A percentile compares a stretch with the other conserved stretches of the same genome.
Conservation (phyloP, 305 asterid species). For the Rubia peregrina region DNA sequence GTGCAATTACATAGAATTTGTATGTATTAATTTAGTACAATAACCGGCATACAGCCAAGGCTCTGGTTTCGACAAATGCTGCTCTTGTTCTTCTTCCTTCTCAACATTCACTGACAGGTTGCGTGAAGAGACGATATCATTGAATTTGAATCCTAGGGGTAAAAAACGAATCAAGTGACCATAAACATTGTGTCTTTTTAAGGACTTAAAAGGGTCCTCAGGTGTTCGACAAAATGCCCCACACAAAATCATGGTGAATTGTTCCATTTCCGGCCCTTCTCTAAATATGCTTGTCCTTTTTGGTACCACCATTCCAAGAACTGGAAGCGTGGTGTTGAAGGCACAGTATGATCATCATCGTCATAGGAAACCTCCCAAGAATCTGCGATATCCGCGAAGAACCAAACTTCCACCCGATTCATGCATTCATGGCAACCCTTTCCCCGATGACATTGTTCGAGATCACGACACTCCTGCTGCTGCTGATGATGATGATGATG, state of each 20-base stretch:
- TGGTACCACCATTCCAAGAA: slow-evolving; percentile 11
- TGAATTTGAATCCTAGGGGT: not conserved
- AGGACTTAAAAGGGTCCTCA: slow-evolving; percentile 6
- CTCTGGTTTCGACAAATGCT: too few species aligned
- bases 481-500: slow-evolving; percentile 21
- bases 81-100: not conserved
- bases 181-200: not conserved
- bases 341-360: slow-evolving; percentile 23
- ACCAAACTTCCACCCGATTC: slow-evolving; percentile 51
- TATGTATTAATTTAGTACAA: too few species aligned
- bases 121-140: not conserved
- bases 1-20: too few species aligned
- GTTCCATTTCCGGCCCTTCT: slow-evolving; percentile 5
- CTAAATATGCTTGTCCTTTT: not conserved
- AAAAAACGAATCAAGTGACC: not conserved
- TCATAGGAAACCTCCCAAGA: slow-evolving; percentile 47
- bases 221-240: slow-evolving; percentile 45
- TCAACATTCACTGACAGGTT: not conserved
- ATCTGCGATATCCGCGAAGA: slow-evolving; percentile 52
- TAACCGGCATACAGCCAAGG: too few species aligned
- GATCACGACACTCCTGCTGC: slow-evolving; percentile 20
- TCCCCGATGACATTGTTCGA: not conserved
- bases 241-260: slow-evolving; percentile 17
- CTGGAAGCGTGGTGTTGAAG: slow-evolving; percentile 27
- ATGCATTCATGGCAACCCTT: slow-evolving; percentile 10